Percentiles rank a stretch among this genome's conserved stretches.
Conservation (phyloP, 805 yeast genomes). For the Teunomyces barrocoloradensis region DNA sequence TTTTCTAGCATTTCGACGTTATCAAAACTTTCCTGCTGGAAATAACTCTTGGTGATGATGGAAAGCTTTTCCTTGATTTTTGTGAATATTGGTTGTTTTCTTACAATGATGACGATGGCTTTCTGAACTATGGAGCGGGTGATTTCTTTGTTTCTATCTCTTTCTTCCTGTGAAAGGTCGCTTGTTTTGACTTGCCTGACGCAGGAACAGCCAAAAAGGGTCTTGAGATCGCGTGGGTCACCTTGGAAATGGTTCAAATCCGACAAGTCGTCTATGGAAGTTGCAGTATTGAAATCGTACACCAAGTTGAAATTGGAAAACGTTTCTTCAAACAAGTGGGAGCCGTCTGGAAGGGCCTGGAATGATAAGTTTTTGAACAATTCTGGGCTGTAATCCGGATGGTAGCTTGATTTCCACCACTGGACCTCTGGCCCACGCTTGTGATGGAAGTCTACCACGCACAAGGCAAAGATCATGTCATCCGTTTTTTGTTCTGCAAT, state of each 20-base stretch:
- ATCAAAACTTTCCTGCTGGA: constrained; percentile 72
- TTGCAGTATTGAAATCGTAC: constrained; percentile 54
- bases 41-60: constrained; percentile 83
- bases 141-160: constrained; percentile 55
- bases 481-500: constrained; percentile 5
- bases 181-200: constrained; percentile 74
- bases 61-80: constrained; percentile 88
- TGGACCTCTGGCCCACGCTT: constrained; percentile 91
- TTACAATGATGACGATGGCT: constrained; percentile 79
- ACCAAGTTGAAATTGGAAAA: constrained; percentile 85
- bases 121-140: constrained; percentile 90
- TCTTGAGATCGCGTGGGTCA: constrained; percentile 46
- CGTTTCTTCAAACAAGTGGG: constrained; percentile 90
- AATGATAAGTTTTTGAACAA: constrained; percentile 89
- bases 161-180: constrained; percentile 47
- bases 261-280: constrained; percentile 44
- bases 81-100: constrained; percentile 77
- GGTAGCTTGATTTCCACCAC: constrained; percentile 65
- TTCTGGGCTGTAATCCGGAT: constrained; percentile 27
- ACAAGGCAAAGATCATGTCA: constrained; percentile 70
- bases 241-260: constrained; percentile 32
- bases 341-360: constrained; percentile 95
- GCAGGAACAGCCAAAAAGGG: constrained; percentile 94
- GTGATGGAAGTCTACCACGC: constrained; percentile 92
- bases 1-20: constrained; percentile 68